phyloP scores from a whole-genome alignment of 1,284 basidiomycete species.

The Tylopilus orsonianus region DNA sequence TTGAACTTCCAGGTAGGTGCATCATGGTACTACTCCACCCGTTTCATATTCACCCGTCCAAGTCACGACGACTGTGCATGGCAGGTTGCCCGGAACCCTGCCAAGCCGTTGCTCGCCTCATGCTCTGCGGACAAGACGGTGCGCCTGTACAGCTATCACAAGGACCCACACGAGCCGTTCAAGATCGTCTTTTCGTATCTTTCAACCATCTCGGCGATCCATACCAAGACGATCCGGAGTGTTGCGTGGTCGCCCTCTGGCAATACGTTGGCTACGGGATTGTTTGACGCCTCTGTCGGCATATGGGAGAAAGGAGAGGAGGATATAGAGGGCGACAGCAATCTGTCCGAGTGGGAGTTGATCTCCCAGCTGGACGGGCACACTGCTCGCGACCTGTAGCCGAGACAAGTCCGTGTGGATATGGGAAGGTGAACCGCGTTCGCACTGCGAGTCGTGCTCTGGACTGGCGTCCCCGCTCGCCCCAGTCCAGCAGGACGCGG shows the following conservation, averaged over 20 bases:
- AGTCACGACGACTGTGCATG: slow-evolving; percentile 89
- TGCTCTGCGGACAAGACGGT: slow-evolving; percentile 96
- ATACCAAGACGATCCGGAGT: slow-evolving; percentile 88
- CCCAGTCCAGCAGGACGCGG: slow-evolving; percentile 84
- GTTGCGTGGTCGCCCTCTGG: slow-evolving; percentile 92
- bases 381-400: slow-evolving; percentile 87
- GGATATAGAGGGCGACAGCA: slow-evolving; percentile 39
- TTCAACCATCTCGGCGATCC: slow-evolving; percentile 76
- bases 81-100: slow-evolving; percentile 91
- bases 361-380: slow-evolving; percentile 88
- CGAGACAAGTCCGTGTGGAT: slow-evolving; percentile 99
- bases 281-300: slow-evolving; percentile 92
- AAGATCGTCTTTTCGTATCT: slow-evolving; percentile 51
- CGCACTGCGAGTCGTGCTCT: neutral
- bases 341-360: slow-evolving; percentile 74
- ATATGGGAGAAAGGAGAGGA: slow-evolving; percentile 80
- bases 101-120: slow-evolving; percentile 80
- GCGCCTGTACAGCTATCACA: slow-evolving; percentile 75
- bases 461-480: slow-evolving; percentile 1
- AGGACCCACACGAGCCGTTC: slow-evolving; percentile 31
- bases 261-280: slow-evolving; percentile 86
- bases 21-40: neutral
- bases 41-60: slow-evolving; percentile 18
- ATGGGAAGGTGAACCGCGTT: slow-evolving; percentile 82
- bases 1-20: slow-evolving; percentile 33